Evolutionary conservation across 441 rosid genomes (phyloP), one percentile per base, ranked within the genome.

Genomic region (Iberis amara): DNA sequence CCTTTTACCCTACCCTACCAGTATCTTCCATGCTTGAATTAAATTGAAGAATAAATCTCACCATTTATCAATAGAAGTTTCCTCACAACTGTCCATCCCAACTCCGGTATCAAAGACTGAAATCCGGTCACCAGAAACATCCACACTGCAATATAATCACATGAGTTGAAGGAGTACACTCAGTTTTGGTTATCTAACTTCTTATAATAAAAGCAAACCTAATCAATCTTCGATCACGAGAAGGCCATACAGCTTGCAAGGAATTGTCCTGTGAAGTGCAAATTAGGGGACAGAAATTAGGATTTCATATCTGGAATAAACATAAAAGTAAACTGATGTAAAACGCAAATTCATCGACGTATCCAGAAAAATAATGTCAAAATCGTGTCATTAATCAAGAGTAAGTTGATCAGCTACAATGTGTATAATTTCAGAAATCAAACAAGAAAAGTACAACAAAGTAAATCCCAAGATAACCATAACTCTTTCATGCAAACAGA

Each of bases 191-290:
- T 4, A 26, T 6, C 3, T 26, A 6, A 31, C 35, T 31, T 31
- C 1, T 2, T 8, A 18, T 8, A 2, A 31, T 47, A 38, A 8
- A 58, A 44, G 32, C 62, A 31, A 52, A 86, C 96, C 89, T 69
- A 28, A 86, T 83, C 47, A 75, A 48, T 72, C 74, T 78, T 66
- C 72, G 61, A 5, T 68, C 61, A 38, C 52, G 59, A 39, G 32
- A 11, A 18, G 55, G 55, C 89, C 89, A 83, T 6, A 86, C 82
- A 46, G 92, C 96, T 80, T 83, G 92, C 70, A 86, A 73, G n/a
- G 89, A 86, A 67, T 83, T 83, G 55, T 83, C 96, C 92, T 83
- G 79, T 43, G 31, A 62, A 18, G 21, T 18, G 21, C 3, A 18
- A 1, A 18, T 18, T 18, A 18, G 21, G 21, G 2, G 3, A 18